Base-by-base conservation (phyloP, 108 stramenopile genomes). In the Aurantiochytrium sp. region DNA sequence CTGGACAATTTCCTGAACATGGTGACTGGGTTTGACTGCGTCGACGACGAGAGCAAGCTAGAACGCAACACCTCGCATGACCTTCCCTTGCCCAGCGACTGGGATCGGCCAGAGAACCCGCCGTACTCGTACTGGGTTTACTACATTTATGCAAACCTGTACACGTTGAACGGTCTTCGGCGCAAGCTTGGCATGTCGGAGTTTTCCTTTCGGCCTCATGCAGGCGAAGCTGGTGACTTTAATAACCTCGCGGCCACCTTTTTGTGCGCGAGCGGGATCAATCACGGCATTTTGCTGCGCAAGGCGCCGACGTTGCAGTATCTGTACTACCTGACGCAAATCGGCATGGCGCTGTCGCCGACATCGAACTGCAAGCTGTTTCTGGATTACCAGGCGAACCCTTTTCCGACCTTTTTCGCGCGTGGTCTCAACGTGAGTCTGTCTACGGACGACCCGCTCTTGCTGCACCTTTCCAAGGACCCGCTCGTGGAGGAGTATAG, bases 311-410 rank as follows among this genome's bases (percentile, higher is more conserved):
- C 94, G 60, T 95, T 99, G 58, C 98, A 99, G 91, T 98, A 98
- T 90, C 91, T 99, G 59, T 99, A 98, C 92, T 99, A 98, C 92
- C 93, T 99, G 35, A 96, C 96, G 88, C 97, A 98, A 92, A 89
- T 98, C 69, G 98, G 98, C 4, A 87, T 99, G 42, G 96, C 97
- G 2, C 94, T 97, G 88, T 93, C 94, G 44, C 99, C 99, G 3
- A 94, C 99, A 25, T 97, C 97, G 28, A 99, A 99, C 95, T 98
- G 99, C 93, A 97, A 97, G 90, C 96, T 99, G 45, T 99, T 99
- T 89, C 91, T 98, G 5, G 99, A 98, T 88, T 98, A 99, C 59
- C 91, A 91, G 35, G 90, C 94, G 16, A 98, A 96, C 90, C 98
- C 98, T 2, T 99, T 99, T 88, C 96, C 95, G 5, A 97, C 97